Conservation (phyloP, 371 early-diverging fungal species). For the Mucor lusitanicus region DNA sequence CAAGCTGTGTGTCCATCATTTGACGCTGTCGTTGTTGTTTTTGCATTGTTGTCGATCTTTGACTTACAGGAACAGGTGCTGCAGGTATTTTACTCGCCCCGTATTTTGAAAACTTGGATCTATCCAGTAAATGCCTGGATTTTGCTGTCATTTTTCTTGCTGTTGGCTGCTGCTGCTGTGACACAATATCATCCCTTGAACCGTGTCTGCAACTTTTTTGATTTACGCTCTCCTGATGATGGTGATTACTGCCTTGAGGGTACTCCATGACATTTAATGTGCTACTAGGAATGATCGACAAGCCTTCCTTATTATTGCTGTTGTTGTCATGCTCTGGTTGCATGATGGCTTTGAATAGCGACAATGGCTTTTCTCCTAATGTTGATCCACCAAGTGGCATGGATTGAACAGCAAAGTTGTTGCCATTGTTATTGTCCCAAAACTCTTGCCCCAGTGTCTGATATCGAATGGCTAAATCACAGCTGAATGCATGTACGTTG, state of each 20-base stretch:
- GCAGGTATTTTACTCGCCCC: not conserved
- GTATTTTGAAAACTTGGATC: not conserved
- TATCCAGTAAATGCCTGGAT: not conserved
- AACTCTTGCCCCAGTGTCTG: constrained; percentile 55
- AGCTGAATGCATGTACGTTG: not conserved
- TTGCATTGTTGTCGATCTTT: not conserved
- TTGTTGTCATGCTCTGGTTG: not conserved
- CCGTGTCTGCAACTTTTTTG: not conserved
- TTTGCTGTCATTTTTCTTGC: not conserved
- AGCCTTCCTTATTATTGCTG: not conserved
- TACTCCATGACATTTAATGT: not conserved
- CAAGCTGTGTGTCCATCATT: not conserved
- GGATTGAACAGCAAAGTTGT: constrained; percentile 36
- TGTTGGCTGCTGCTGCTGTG: not conserved
- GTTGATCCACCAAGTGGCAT: not conserved
- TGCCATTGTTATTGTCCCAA: constrained; percentile 76
- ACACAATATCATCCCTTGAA: not conserved
- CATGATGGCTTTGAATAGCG: not conserved
- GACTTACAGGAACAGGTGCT: not conserved
- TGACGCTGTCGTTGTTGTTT: not conserved
- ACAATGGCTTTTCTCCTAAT: not conserved
- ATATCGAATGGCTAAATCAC: constrained; percentile 61
- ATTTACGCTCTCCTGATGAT: not conserved
- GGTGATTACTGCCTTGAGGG: not conserved
- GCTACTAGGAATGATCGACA: not conserved